These are phyloP conservation scores for Fusarium tanahbumbuense DNA, from an alignment of 2,329 filamentous ascomycete genomes.

Conservation along the genomic window DNA sequence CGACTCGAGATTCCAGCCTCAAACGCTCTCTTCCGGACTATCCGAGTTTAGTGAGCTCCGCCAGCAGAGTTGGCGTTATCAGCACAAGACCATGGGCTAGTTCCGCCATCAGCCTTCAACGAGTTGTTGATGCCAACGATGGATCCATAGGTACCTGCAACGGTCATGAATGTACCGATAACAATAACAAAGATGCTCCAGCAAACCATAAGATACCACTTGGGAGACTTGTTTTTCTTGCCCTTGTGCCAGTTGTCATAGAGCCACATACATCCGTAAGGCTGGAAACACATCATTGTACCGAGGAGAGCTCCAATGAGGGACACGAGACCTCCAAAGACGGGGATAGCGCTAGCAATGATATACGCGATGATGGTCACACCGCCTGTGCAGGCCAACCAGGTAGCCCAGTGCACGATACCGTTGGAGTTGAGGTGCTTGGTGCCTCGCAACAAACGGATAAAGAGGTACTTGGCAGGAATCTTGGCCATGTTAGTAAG, in stretches of 20 bases:
- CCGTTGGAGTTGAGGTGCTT: slow-evolving; percentile 48
- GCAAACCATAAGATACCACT: slow-evolving; percentile 27
- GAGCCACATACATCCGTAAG: slow-evolving; percentile 47
- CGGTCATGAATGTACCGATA: slow-evolving; percentile 53
- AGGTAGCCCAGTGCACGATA: slow-evolving; percentile 47
- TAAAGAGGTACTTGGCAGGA: slow-evolving; percentile 33
- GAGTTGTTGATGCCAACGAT: slow-evolving; percentile 51
- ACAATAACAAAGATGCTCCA: slow-evolving; percentile 31
- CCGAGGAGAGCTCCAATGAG: slow-evolving; percentile 48
- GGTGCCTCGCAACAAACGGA: slow-evolving; percentile 43
- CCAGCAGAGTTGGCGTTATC: slow-evolving; percentile 55
- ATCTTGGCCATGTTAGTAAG: slow-evolving; percentile 2
- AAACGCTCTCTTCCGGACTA: not conserved
- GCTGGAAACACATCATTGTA: slow-evolving; percentile 47
- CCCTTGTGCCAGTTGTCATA: slow-evolving; percentile 45
- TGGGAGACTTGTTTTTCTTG: not conserved
- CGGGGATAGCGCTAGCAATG: slow-evolving; percentile 39
- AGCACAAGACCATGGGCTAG: slow-evolving; percentile 56
- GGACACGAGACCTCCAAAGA: slow-evolving; percentile 47
- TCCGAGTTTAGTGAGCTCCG: slow-evolving; percentile 7
- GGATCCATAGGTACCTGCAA: slow-evolving; percentile 59
- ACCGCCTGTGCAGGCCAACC: slow-evolving; percentile 47
- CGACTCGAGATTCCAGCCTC: not conserved
- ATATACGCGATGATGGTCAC: slow-evolving; percentile 45
- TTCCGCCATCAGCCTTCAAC: slow-evolving; percentile 51